These are phyloP conservation scores for Linderniella brevidens DNA, from an alignment of 257 asterid genomes.

Conservation along the genomic window DNA sequence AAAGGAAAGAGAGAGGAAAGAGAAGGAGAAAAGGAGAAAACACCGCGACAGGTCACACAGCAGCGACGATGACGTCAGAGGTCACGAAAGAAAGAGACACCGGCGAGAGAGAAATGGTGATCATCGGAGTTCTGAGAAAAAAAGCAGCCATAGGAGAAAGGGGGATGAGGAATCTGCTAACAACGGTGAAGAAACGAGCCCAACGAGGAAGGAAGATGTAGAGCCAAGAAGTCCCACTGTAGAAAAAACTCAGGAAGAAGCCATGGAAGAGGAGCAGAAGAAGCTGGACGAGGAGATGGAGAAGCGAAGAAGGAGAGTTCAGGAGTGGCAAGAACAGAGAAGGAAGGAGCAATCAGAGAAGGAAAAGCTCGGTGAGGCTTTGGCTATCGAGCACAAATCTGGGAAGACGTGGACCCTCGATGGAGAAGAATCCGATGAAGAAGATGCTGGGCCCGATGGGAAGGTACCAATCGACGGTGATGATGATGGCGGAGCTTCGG, in stretches of 20 bases:
- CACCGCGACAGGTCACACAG: slow-evolving; percentile 26
- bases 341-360: slow-evolving; percentile 64
- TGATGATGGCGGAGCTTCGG: slow-evolving; percentile 22
- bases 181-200: no score
- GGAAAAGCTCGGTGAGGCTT: slow-evolving; percentile 45
- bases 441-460: slow-evolving; percentile 45
- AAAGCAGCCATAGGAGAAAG: no score
- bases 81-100: slow-evolving; percentile 49
- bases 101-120: slow-evolving; percentile 58
- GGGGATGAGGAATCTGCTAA: slow-evolving; percentile 35
- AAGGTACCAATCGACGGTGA: slow-evolving; percentile 31
- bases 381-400: slow-evolving; percentile 29
- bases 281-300: slow-evolving; percentile 79
- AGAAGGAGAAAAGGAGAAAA: slow-evolving; percentile 22
- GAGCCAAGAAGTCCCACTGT: slow-evolving; percentile 17
- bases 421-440: slow-evolving; percentile 87
- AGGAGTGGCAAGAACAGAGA: slow-evolving; percentile 81
- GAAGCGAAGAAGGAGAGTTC: slow-evolving; percentile 76
- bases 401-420: slow-evolving; percentile 86
- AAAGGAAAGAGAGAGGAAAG: slow-evolving; percentile 32
- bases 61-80: slow-evolving; percentile 45
- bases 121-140: slow-evolving; percentile 2
- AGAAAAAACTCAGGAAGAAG: slow-evolving; percentile 47
- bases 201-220: slow-evolving; percentile 27
- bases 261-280: slow-evolving; percentile 67